These are phyloP conservation scores for Groenewaldozyma salmanticensis DNA, from an alignment of 805 yeast species.

Conservation along the genomic window DNA sequence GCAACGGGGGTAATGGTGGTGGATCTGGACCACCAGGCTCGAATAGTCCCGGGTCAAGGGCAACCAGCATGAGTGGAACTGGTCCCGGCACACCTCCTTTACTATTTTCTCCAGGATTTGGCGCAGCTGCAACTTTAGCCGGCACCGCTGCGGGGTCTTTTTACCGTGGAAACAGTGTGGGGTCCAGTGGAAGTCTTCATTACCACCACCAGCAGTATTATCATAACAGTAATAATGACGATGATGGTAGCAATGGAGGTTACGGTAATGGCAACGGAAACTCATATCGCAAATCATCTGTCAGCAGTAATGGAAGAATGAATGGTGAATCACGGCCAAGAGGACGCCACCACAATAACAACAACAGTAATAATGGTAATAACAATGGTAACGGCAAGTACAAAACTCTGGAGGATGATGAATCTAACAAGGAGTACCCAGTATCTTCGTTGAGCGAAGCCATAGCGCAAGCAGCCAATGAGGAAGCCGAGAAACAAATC, in stretches of 20 bases:
- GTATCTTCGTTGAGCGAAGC: constrained; percentile 35
- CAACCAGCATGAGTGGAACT: background rate
- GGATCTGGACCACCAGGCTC: too few species aligned
- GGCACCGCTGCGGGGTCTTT: background rate
- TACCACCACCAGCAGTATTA: background rate
- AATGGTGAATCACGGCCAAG: constrained; percentile 1
- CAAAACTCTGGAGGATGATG: background rate
- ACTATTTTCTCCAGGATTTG: background rate
- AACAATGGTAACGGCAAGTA: constrained; percentile 10
- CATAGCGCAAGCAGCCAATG: constrained; percentile 35
- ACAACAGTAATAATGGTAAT: constrained; percentile 2
- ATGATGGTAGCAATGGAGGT: background rate
- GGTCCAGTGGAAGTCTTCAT: background rate
- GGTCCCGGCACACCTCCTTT: background rate
- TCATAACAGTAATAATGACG: background rate
- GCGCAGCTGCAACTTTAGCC: constrained; percentile 6
- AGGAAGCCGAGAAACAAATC: constrained; percentile 24
- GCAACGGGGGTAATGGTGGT: background rate
- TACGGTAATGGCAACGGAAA: background rate
- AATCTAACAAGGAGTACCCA: constrained; percentile 11
- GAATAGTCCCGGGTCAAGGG: background rate
- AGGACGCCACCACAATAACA: constrained; percentile 1
- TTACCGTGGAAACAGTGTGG: background rate
- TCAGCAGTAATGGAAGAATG: background rate
- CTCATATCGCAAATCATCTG: background rate